Evolutionary conservation across 106 monocot species (phyloP), one percentile per base, ranked within the genome.

Genomic region (Dendrobium catenatum): DNA sequence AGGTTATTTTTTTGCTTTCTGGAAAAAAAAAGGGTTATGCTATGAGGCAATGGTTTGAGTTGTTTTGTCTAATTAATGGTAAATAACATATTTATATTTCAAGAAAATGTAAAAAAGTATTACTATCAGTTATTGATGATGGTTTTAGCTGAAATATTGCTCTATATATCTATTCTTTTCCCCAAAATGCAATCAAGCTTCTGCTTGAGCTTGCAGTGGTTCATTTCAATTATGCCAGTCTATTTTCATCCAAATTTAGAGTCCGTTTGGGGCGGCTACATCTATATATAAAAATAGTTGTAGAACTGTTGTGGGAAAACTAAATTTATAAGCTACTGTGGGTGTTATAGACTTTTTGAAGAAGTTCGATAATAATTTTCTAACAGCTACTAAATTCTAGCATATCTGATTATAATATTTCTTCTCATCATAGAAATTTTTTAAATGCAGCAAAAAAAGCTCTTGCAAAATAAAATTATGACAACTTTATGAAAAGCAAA

Each of bases 121-220:
- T 15, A n/a, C 10, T 66, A 26, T 66, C 24, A 66, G n/a, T 8
- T 70, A 70, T 33, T 37, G 37, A 70, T 70, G 29, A 15, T 70
- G 9, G 15, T 16, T 70, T 37, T 29, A 37, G 37, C 70, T 37
- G 11, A 15, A 70, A 70, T 29, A 33, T 5, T 37, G 4, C 37
- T 37, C 10, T 70, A 40, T 37, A 37, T 70, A 22, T 26, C 13
- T 1, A 11, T 68, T 29, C 2, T 13, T 68, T 29, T 68, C 68
- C 68, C 10, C 29, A 31, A 68, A 68, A 68, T 26, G 29, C n/a
- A 68, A 26, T 68, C 68, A 68, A 68, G 68, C 68, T 68, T 68
- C 26, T 68, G 68, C 13, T 26, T 13, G 27, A 68, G 24, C 68
- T 27, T 68, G 26, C 68, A 2, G 31, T 33, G 3, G 37, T 16